These are phyloP conservation scores for Posidonia oceanica DNA, from an alignment of 116 monocot genomes.

Conservation along the genomic window DNA sequence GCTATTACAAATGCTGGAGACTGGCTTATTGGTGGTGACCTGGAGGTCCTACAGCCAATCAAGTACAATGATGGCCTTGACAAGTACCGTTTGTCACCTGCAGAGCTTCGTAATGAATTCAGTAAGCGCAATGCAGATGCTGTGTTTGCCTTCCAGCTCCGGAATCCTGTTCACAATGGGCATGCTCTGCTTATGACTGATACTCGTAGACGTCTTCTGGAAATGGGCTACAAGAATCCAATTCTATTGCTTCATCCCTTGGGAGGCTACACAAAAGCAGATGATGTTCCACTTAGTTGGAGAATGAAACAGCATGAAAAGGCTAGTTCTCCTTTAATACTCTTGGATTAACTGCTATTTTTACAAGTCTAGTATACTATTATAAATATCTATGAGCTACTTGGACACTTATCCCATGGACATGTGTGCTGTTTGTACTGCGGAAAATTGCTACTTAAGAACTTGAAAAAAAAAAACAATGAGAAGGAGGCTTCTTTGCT, in stretches of 20 bases:
- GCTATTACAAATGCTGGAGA: constrained; percentile 70
- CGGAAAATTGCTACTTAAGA: too few relatives aligned
- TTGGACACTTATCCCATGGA: too few relatives aligned
- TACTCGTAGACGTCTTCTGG: constrained; percentile 71
- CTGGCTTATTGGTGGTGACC: constrained; percentile 93
- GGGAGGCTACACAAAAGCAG: constrained; percentile 90
- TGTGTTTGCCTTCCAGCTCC: constrained; percentile 92
- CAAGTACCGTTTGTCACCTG: constrained; percentile 80
- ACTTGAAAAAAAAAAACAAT: too few relatives aligned
- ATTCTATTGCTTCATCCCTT: constrained; percentile 91
- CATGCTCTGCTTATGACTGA: constrained; percentile 98
- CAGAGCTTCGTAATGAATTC: constrained; percentile 78
- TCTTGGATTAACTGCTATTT: too few relatives aligned
- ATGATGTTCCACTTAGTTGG: constrained; percentile 93
- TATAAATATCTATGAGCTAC: too few relatives aligned
- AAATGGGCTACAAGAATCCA: constrained; percentile 98
- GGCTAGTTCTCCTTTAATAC: constrained; percentile 21
- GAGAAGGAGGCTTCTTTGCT: too few relatives aligned
- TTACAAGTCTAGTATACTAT: too few relatives aligned
- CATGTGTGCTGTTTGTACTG: too few relatives aligned
- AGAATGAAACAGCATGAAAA: constrained; percentile 97
- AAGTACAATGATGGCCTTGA: constrained; percentile 96
- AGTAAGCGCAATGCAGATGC: constrained; percentile 83
- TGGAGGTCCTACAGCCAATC: constrained; percentile 79
- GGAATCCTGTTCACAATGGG: constrained; percentile 96